Evolutionary conservation across 345 rosid species (phyloP).

Genomic region (Cardamine resedifolia): DNA sequence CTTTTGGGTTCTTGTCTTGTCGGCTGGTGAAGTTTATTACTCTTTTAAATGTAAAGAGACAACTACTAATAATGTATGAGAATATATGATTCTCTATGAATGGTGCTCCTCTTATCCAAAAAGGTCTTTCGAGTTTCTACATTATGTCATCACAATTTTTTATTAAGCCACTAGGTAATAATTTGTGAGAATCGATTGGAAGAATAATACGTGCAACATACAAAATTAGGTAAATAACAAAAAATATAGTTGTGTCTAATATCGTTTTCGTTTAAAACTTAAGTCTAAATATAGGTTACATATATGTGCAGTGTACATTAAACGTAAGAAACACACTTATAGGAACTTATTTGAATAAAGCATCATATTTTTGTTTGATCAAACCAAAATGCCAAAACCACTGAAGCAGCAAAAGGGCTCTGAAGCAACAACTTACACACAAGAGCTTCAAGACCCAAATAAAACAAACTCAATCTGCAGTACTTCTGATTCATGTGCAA

Average conservation of each 20-base stretch:
- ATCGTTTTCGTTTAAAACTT: not conserved
- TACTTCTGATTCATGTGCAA: not conserved
- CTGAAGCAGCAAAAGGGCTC: not conserved
- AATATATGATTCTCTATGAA: conserved; percentile 1
- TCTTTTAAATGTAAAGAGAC: conserved; percentile 26
- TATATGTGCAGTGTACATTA: not conserved
- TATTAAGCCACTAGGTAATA: not conserved
- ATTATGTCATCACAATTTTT: conserved; percentile 10
- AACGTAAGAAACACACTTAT: too few relatives aligned
- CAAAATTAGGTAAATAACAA: not conserved
- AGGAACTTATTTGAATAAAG: not conserved
- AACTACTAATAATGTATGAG: conserved; percentile 27
- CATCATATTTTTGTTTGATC: not conserved
- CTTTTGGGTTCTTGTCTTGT: conserved; percentile 21
- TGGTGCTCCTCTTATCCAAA: conserved; percentile 3
- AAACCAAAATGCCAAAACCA: conserved; percentile 14
- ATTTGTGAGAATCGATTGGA: not conserved
- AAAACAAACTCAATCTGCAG: conserved; percentile 8
- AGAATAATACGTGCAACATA: not conserved
- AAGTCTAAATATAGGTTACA: not conserved
- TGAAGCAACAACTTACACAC: conserved; percentile 16
- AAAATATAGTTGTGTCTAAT: not conserved
- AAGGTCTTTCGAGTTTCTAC: not conserved
- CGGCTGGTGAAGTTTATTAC: conserved; percentile 6
- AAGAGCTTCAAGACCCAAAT: not conserved